A percentile compares a stretch with the other conserved stretches of the same genome.
These are phyloP conservation scores for Lodderomyces margitis DNA, from an alignment of 1,139 yeast genomes.

Conservation along the genomic window DNA sequence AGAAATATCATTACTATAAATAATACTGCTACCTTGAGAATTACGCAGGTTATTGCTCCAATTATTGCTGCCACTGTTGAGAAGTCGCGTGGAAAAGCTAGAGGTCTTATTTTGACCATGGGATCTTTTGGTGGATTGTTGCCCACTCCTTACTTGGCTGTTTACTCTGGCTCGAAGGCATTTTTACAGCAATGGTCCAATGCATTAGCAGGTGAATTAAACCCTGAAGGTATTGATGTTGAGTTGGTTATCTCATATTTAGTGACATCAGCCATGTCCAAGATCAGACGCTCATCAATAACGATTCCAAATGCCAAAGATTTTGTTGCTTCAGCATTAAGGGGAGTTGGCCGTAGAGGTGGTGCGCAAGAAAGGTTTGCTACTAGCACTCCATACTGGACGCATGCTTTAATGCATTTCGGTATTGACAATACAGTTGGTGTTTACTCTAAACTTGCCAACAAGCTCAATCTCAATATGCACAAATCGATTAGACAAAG, in stretches of 20 bases:
- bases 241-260: slow-evolving; percentile 85
- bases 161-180: slow-evolving; percentile 95
- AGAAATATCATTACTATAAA: slow-evolving; percentile 80
- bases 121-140: slow-evolving; percentile 95
- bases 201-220: slow-evolving; percentile 86
- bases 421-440: slow-evolving; percentile 77
- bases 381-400: slow-evolving; percentile 88
- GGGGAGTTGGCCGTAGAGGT: slow-evolving; percentile 72
- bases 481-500: slow-evolving; percentile 77
- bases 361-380: slow-evolving; percentile 93
- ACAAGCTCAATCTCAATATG: slow-evolving; percentile 66
- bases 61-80: slow-evolving; percentile 54
- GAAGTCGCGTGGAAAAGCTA: slow-evolving; percentile 29
- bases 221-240: slow-evolving; percentile 70
- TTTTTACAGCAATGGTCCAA: slow-evolving; percentile 91
- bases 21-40: slow-evolving; percentile 77
- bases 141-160: slow-evolving; percentile 90
- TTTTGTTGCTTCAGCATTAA: slow-evolving; percentile 72
- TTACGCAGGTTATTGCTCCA: slow-evolving; percentile 78
- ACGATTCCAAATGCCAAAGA: slow-evolving; percentile 78
- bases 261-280: slow-evolving; percentile 95
- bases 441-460: slow-evolving; percentile 70
- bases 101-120: slow-evolving; percentile 86
- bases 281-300: slow-evolving; percentile 72
- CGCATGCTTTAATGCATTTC: slow-evolving; percentile 93